These are phyloP conservation scores for Coccomyxa sp. DNA, from an alignment of 139 green algal genomes.

Conservation along the genomic window DNA sequence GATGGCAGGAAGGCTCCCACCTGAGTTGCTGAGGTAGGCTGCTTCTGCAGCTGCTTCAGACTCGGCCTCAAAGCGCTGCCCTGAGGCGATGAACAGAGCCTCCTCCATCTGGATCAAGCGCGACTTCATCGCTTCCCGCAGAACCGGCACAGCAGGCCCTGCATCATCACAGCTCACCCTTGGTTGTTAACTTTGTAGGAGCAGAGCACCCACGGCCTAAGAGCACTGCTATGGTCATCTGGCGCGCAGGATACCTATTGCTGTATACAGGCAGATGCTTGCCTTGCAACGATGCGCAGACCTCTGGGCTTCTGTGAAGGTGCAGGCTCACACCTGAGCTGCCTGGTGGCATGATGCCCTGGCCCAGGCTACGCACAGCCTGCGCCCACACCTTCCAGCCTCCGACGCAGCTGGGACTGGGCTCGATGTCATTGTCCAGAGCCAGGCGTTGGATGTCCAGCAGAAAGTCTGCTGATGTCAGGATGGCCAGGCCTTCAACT, in stretches of 20 bases:
- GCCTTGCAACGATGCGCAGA: not conserved
- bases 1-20: not conserved
- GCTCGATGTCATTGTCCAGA: not conserved
- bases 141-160: not conserved
- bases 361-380: not conserved
- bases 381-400: slow-evolving; percentile 20
- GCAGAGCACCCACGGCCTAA: not conserved
- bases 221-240: not conserved
- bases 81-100: not conserved
- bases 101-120: slow-evolving; percentile 5
- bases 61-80: not conserved
- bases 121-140: not conserved
- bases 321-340: not conserved
- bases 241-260: not conserved
- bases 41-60: not conserved
- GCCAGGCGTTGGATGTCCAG: slow-evolving; percentile 13
- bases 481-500: slow-evolving; percentile 4
- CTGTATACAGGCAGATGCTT: not conserved
- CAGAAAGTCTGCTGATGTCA: slow-evolving; percentile 1
- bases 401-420: not conserved
- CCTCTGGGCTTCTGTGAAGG: not conserved
- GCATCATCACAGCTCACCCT: not conserved
- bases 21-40: not conserved
- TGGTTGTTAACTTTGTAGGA: not conserved
- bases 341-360: not conserved